These are phyloP conservation scores for Akebia trifoliata DNA, from an alignment of 164 flowering plant genomes.

Conservation along the genomic window DNA sequence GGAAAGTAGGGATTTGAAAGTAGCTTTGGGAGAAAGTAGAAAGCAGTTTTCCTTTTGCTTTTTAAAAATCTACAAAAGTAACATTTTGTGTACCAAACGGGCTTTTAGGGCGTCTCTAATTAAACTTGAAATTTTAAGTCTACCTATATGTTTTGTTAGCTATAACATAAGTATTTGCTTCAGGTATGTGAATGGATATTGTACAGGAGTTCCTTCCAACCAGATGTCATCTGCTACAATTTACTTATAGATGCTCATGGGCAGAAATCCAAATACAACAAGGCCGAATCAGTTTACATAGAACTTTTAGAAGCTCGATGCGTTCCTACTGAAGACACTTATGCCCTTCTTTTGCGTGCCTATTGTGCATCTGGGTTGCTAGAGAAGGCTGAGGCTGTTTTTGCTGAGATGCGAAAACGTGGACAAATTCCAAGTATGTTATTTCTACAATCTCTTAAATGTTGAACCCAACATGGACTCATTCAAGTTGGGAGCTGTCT, in stretches of 20 bases:
- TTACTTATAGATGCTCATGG: slow-evolving; percentile 84
- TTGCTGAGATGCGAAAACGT: slow-evolving; percentile 58
- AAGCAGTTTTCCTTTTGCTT: too few species aligned
- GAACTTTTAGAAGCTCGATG: slow-evolving; percentile 58
- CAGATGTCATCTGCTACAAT: slow-evolving; percentile 81
- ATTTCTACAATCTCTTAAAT: slow-evolving; percentile 1
- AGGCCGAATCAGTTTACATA: slow-evolving; percentile 61
- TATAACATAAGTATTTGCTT: slow-evolving; percentile 9
- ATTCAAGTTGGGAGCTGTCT: not conserved
- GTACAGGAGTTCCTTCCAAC: slow-evolving; percentile 61
- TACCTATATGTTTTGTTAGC: not conserved
- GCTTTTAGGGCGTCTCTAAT: too few species aligned
- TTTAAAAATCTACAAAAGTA: too few species aligned
- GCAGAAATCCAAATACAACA: slow-evolving; percentile 43
- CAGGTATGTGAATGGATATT: slow-evolving; percentile 85
- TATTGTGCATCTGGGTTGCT: slow-evolving; percentile 53
- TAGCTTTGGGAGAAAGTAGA: too few species aligned
- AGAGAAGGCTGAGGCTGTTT: slow-evolving; percentile 73
- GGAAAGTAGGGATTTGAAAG: too few species aligned
- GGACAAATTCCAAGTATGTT: slow-evolving; percentile 62
- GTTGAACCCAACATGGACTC: not conserved
- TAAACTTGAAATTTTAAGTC: too few species aligned
- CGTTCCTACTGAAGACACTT: slow-evolving; percentile 82
- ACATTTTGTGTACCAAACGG: too few species aligned
- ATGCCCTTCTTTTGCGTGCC: slow-evolving; percentile 72